These are phyloP conservation scores for Raffaelea deltoideospora DNA, from an alignment of 2,329 filamentous ascomycete species.

Conservation along the genomic window DNA sequence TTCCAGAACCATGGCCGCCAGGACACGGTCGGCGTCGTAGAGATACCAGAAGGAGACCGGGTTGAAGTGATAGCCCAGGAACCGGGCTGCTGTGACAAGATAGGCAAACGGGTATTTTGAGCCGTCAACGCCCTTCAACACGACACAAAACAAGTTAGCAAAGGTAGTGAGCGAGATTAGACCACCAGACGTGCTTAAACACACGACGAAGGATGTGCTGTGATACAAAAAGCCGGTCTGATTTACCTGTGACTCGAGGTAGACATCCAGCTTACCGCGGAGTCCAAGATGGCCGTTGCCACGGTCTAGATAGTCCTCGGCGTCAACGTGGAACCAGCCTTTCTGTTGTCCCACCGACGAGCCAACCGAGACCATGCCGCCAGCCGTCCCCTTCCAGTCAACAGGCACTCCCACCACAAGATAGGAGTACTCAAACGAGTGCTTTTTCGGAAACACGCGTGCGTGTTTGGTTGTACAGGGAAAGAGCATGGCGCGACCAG, in stretches of 20 bases:
- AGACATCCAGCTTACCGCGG: constrained; percentile 45
- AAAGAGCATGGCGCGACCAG: constrained; percentile 37
- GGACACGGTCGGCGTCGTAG: constrained; percentile 40
- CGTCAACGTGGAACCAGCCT: constrained; percentile 44
- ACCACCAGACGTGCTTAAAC: neutral
- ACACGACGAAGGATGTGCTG: neutral
- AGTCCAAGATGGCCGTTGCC: constrained; percentile 36
- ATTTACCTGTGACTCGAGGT: constrained; percentile 39
- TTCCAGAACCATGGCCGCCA: constrained; percentile 54
- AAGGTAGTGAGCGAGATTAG: too few species aligned
- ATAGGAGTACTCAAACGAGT: constrained; percentile 57
- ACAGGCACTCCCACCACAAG: constrained; percentile 54
- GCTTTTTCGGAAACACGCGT: constrained; percentile 50
- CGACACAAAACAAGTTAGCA: neutral
- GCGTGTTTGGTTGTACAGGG: constrained; percentile 51
- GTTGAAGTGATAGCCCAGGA: constrained; percentile 59
- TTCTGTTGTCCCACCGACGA: constrained; percentile 10
- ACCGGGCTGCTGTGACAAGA: constrained; percentile 53
- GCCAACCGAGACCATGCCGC: constrained; percentile 38
- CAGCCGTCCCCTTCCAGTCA: constrained; percentile 39
- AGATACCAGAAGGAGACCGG: constrained; percentile 70
- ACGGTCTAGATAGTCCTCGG: constrained; percentile 45
- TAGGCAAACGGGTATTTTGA: constrained; percentile 51
- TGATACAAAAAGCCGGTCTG: constrained; percentile 7
- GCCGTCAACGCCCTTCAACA: constrained; percentile 37